phyloP scores from a whole-genome alignment of 2,329 filamentous ascomycete genomes.

The Phyllosticta capitalensis region DNA sequence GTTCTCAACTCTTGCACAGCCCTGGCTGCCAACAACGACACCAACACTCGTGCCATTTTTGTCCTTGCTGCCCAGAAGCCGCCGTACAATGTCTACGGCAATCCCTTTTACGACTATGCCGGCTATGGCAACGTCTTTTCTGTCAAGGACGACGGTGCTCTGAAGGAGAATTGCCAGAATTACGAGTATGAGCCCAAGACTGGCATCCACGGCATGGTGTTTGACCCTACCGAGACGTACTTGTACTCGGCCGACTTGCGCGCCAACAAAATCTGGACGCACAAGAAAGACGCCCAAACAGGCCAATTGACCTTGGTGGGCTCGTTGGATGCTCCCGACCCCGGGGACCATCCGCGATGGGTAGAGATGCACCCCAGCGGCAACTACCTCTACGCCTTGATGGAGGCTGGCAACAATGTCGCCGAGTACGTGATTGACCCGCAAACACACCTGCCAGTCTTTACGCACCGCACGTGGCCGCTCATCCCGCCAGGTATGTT shows the following conservation, averaged over 20 bases:
- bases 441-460: constrained; percentile 62
- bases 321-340: constrained; percentile 59
- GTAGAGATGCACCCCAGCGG: constrained; percentile 73
- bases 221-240: constrained; percentile 62
- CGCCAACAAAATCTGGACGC: constrained; percentile 76
- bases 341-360: constrained; percentile 76
- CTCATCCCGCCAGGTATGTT: constrained; percentile 65
- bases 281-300: constrained; percentile 55
- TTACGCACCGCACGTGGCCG: constrained; percentile 66
- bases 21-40: constrained; percentile 56
- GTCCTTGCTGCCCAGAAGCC: constrained; percentile 68
- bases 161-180: constrained; percentile 59
- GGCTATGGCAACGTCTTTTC: constrained; percentile 72
- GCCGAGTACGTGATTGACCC: constrained; percentile 75
- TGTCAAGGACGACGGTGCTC: constrained; percentile 46
- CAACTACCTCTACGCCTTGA: constrained; percentile 72
- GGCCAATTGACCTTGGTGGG: constrained; percentile 61
- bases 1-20: constrained; percentile 36
- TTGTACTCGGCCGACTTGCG: constrained; percentile 72
- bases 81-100: constrained; percentile 77
- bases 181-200: constrained; percentile 61
- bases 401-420: constrained; percentile 81
- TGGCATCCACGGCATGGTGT: constrained; percentile 75
- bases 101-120: constrained; percentile 81
- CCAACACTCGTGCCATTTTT: constrained; percentile 84